Conservation (phyloP, 2,329 filamentous ascomycete species). For the Epichloe hybrida region DNA sequence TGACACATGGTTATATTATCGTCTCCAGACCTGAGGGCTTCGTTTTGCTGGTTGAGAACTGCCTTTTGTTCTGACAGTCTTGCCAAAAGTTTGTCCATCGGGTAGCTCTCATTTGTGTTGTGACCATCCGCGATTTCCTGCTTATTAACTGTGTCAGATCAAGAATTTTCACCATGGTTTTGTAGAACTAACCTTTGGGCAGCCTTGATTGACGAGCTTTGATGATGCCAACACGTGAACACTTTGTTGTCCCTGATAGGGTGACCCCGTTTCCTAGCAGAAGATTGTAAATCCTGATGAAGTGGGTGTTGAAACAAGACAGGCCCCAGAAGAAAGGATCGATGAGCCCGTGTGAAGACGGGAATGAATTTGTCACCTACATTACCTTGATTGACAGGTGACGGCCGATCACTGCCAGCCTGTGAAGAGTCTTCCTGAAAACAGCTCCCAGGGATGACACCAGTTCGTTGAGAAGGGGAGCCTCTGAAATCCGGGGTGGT, state of each 20-base stretch:
- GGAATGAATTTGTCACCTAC: conserved; percentile 8
- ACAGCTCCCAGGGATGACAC: conserved; percentile 6
- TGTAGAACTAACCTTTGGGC: conserved; percentile 33
- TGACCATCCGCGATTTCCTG: conserved; percentile 21
- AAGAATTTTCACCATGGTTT: not conserved
- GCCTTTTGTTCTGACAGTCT: conserved; percentile 61
- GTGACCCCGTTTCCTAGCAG: conserved; percentile 10
- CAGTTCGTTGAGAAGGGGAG: conserved; percentile 15
- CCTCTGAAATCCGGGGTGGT: conserved; percentile 15
- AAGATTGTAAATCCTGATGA: not conserved
- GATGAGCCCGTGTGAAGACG: not conserved
- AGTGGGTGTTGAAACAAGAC: not conserved
- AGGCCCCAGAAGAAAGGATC: not conserved
- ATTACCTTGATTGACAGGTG: conserved; percentile 5
- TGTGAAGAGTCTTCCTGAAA: conserved; percentile 12
- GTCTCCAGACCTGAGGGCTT: conserved; percentile 32
- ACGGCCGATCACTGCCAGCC: conserved; percentile 6
- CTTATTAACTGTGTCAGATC: conserved; percentile 17
- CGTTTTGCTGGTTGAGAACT: conserved; percentile 44
- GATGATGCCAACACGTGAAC: conserved; percentile 35
- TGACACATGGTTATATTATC: conserved; percentile 19
- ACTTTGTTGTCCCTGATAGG: conserved; percentile 25
- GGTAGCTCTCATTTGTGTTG: conserved; percentile 28
- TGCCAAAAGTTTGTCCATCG: conserved; percentile 60
- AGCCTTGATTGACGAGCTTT: conserved; percentile 41